A percentile compares a stretch with the other conserved stretches of the same genome.
These are phyloP conservation scores for Phytopythium helicoides DNA, from an alignment of 352 stramenopile genomes.

Conservation along the genomic window DNA sequence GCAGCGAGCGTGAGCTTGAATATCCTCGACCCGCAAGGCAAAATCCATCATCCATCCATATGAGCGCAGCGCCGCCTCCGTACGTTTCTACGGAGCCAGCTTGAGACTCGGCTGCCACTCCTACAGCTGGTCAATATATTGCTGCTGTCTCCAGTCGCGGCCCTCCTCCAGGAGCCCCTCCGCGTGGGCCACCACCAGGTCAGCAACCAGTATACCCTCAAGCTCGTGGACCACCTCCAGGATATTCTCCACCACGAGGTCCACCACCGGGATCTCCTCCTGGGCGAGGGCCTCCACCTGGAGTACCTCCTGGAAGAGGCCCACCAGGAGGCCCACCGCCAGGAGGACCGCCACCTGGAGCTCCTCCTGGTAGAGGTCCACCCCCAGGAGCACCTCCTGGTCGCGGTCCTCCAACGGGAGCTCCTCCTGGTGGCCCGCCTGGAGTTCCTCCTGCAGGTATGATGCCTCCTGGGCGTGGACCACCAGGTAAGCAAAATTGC, in stretches of 20 bases:
- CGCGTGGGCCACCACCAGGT: slow-evolving; percentile 34
- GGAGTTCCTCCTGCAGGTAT: slow-evolving; percentile 26
- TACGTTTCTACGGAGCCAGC: slow-evolving; percentile 11
- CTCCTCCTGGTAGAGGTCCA: slow-evolving; percentile 11
- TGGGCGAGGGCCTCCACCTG: slow-evolving; percentile 17
- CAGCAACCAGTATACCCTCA: slow-evolving; percentile 53
- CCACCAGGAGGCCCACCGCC: slow-evolving; percentile 17
- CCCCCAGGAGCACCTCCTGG: slow-evolving; percentile 14
- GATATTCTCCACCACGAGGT: slow-evolving; percentile 32
- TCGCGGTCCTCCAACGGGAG: slow-evolving; percentile 30
- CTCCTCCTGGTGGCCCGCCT: slow-evolving; percentile 26
- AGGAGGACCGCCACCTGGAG: slow-evolving; percentile 19
- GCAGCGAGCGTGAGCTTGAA: neutral
- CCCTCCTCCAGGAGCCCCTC: slow-evolving; percentile 17
- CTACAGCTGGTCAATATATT: neutral
- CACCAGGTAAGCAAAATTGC: slow-evolving; percentile 6
- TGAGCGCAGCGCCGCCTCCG: slow-evolving; percentile 27
- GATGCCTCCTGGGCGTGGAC: slow-evolving; percentile 28
- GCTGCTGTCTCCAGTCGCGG: slow-evolving; percentile 5
- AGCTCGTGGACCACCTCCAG: slow-evolving; percentile 47
- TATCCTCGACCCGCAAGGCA: too few relatives aligned
- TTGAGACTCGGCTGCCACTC: neutral
- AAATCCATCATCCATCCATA: too few relatives aligned
- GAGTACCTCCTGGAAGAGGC: slow-evolving; percentile 14
- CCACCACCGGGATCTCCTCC: slow-evolving; percentile 22